phyloP scores from a whole-genome alignment of 2,329 filamentous ascomycete genomes.

The Cladosporium sp. region DNA sequence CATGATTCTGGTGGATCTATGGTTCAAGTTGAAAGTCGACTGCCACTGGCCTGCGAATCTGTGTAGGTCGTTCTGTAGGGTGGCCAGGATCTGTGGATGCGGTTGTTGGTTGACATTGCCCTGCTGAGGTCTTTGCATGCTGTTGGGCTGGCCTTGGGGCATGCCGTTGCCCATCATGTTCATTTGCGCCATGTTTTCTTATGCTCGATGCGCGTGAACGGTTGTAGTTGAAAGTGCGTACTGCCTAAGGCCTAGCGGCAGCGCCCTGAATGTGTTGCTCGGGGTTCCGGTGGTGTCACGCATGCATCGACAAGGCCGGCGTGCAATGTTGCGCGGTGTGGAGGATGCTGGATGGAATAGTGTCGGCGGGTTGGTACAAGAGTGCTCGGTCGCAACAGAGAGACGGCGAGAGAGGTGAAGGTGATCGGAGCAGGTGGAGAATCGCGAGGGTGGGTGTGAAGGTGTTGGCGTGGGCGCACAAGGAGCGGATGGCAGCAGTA shows the following conservation, averaged over 20 bases:
- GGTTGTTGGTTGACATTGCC: slow-evolving; percentile 23
- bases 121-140: slow-evolving; percentile 26
- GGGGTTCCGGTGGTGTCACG: slow-evolving; percentile 1
- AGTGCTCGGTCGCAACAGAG: not conserved
- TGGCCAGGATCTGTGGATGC: slow-evolving; percentile 21
- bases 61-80: slow-evolving; percentile 19
- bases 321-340: not conserved
- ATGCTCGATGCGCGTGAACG: not conserved
- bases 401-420: not conserved
- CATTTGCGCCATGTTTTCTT: slow-evolving; percentile 10
- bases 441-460: not conserved
- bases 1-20: slow-evolving; percentile 27
- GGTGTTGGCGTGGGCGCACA: slow-evolving; percentile 3
- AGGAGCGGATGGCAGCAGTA: slow-evolving; percentile 8
- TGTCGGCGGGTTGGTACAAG: not conserved
- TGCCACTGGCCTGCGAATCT: slow-evolving; percentile 29
- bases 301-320: slow-evolving; percentile 4
- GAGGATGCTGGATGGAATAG: not conserved
- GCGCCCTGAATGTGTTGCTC: slow-evolving; percentile 1
- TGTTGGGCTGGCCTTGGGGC: slow-evolving; percentile 17
- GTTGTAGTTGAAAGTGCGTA: not conserved
- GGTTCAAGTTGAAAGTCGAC: slow-evolving; percentile 25
- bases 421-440: not conserved
- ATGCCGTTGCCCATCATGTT: slow-evolving; percentile 17
- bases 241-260: not conserved